Conservation (phyloP, 2,329 filamentous ascomycete genomes). For the Sporothrix sp. region DNA sequence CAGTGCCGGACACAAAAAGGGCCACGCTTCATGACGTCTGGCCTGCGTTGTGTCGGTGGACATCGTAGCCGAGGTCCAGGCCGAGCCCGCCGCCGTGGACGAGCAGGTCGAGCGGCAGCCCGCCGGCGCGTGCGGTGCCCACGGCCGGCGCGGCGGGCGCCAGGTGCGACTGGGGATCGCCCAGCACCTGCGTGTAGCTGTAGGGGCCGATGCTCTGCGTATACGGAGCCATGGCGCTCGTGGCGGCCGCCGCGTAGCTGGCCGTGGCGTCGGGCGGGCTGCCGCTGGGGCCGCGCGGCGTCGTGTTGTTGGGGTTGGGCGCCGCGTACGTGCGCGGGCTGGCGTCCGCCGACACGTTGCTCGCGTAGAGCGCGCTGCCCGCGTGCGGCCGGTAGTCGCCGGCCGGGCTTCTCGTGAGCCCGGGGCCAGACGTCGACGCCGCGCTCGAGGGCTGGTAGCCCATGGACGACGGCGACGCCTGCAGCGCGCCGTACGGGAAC, state of each 20-base stretch:
- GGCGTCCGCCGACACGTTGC: conserved; percentile 10
- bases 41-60: conserved; percentile 9
- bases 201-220: conserved; percentile 13
- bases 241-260: conserved; percentile 14
- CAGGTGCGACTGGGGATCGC: conserved; percentile 9
- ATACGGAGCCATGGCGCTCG: conserved; percentile 5
- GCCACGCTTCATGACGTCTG: neutral
- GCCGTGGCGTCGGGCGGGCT: conserved; percentile 13
- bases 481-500: conserved; percentile 12
- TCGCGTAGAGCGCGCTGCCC: conserved; percentile 10
- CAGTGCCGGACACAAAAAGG: neutral
- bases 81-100: conserved; percentile 11
- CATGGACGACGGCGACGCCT: conserved; percentile 15
- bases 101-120: conserved; percentile 9
- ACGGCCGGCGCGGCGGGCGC: neutral
- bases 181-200: conserved; percentile 11
- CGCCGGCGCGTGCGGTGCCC: conserved; percentile 6
- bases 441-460: conserved; percentile 14
- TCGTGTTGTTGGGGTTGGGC: conserved; percentile 14
- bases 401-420: conserved; percentile 9
- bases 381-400: conserved; percentile 14
- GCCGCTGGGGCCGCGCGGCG: conserved; percentile 12
- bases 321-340: conserved; percentile 17
- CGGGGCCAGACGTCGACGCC: conserved; percentile 9
- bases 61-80: conserved; percentile 12